These are phyloP conservation scores for Pugionium cornutum DNA, from an alignment of 345 rosid species.

Conservation along the genomic window DNA sequence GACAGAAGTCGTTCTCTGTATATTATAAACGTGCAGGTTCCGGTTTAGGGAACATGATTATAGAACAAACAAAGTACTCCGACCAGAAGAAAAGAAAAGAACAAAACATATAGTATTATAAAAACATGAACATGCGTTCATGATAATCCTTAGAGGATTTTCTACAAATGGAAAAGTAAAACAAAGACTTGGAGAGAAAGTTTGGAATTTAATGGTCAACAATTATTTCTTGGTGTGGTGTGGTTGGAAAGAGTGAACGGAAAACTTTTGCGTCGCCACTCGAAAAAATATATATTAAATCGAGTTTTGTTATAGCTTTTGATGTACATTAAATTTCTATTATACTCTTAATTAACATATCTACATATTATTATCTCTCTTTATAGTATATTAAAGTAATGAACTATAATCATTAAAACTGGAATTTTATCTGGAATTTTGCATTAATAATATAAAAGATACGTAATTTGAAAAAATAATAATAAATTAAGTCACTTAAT, in stretches of 20 bases:
- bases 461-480: too few relatives aligned
- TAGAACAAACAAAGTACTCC: background rate
- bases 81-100: too few relatives aligned
- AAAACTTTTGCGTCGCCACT: conserved; percentile 1
- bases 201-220: background rate
- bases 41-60: conserved; percentile 12
- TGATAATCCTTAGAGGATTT: background rate
- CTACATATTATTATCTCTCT: too few relatives aligned
- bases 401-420: too few relatives aligned
- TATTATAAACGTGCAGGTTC: conserved; percentile 1
- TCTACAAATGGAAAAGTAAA: background rate
- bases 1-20: too few relatives aligned
- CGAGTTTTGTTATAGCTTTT: background rate
- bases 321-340: too few relatives aligned
- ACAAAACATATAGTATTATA: background rate
- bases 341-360: too few relatives aligned
- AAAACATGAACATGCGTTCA: background rate
- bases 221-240: background rate
- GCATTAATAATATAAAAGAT: too few relatives aligned
- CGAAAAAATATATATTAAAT: background rate
- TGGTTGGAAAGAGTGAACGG: background rate
- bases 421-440: too few relatives aligned
- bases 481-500: too few relatives aligned
- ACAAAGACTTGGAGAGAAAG: conserved; percentile 11
- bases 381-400: too few relatives aligned